Percentiles rank a stretch among this genome's conserved stretches.
These are phyloP conservation scores for Melastoma malabathricum DNA, from an alignment of 345 rosid genomes.

Conservation along the genomic window DNA sequence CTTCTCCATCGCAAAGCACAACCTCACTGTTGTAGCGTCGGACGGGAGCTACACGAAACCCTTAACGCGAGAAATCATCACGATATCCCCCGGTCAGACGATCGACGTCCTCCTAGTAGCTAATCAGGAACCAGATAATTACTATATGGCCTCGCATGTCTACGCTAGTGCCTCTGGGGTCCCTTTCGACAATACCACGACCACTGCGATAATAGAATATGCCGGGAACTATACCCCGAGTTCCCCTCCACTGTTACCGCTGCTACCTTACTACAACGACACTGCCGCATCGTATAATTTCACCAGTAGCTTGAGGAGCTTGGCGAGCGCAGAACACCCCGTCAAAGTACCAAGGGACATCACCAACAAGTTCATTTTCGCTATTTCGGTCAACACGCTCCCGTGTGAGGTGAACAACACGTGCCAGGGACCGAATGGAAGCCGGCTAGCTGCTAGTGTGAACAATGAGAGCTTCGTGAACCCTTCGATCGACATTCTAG, in stretches of 20 bases:
- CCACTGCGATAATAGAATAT: conserved; percentile 12
- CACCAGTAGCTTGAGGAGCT: conserved; percentile 15
- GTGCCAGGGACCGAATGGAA: conserved; percentile 16
- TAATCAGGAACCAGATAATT: conserved; percentile 9
- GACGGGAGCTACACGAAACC: conserved; percentile 27
- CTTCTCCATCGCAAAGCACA: conserved; percentile 22
- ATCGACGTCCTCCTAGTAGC: conserved; percentile 19
- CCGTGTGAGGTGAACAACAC: conserved; percentile 15
- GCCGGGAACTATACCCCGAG: conserved; percentile 9
- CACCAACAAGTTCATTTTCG: conserved; percentile 2
- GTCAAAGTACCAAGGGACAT: conserved; percentile 13
- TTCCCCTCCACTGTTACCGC: conserved; percentile 7
- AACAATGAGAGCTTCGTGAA: conserved; percentile 28
- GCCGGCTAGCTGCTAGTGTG: conserved; percentile 21
- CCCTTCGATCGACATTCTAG: conserved; percentile 19
- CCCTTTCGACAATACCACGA: conserved; percentile 7
- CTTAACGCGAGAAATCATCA: conserved; percentile 6
- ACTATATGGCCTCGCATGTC: conserved; percentile 12
- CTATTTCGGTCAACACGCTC: conserved; percentile 16
- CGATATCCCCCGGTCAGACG: conserved; percentile 25
- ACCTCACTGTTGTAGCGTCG: conserved; percentile 14
- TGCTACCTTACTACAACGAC: conserved; percentile 16
- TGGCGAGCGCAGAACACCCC: conserved; percentile 5
- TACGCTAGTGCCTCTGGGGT: conserved; percentile 4
- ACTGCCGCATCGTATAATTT: conserved; percentile 14